phyloP scores from a whole-genome alignment of 192 early-diverging fungal genomes.

The Jimgerdemannia lactiflua region DNA sequence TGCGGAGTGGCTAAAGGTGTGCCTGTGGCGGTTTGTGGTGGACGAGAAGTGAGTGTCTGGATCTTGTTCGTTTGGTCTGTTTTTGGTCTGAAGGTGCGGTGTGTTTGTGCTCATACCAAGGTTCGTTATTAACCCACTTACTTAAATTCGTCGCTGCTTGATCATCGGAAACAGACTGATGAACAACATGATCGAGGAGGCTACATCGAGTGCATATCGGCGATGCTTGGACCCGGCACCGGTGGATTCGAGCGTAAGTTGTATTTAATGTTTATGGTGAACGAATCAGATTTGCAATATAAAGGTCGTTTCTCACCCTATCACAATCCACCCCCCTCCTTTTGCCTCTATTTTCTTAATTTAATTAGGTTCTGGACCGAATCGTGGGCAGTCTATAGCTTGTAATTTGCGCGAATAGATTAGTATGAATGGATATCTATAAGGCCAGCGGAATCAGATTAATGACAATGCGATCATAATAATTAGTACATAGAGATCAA shows the following conservation, averaged over 20 bases:
- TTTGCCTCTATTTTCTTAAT: neutral
- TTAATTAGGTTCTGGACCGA: neutral
- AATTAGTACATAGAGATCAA: too few species aligned
- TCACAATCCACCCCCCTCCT: too few species aligned
- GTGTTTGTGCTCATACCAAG: neutral
- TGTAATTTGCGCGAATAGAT: neutral
- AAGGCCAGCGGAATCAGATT: too few species aligned
- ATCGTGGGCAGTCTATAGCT: neutral
- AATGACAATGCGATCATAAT: too few species aligned
- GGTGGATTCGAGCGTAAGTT: neutral
- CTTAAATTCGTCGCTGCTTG: neutral
- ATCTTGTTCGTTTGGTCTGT: neutral
- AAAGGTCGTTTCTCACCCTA: neutral
- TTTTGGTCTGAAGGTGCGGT: neutral
- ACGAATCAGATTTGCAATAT: neutral
- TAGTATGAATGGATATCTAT: too few species aligned
- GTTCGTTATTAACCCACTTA: neutral
- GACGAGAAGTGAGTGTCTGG: neutral
- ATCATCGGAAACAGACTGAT: neutral
- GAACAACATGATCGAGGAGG: neutral
- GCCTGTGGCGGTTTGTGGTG: slow-evolving; percentile 28
- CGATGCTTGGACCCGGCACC: neutral
- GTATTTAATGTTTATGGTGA: neutral
- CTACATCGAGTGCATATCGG: neutral
- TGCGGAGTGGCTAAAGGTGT: slow-evolving; percentile 50